Base-by-base conservation (phyloP, 768 basidiomycete genomes). In the Termitomyces sp. region DNA sequence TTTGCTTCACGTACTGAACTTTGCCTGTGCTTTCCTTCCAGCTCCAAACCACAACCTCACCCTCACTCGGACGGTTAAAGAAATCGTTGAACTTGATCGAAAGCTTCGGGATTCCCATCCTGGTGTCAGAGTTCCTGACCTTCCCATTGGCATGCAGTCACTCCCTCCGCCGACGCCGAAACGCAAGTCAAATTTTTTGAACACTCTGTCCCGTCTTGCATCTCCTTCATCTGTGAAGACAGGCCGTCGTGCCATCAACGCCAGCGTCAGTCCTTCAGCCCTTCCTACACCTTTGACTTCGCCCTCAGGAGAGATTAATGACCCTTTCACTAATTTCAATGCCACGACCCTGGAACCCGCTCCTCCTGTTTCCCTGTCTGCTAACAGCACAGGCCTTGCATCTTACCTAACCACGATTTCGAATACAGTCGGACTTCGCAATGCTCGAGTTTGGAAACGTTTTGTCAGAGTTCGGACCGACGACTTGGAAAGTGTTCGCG, bases 11-110 rank as follows among this genome's bases (percentile, higher is more conserved):
- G 51, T 61, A 61, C 60, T 65, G 64, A 68, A 61, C 58, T 68
- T 54, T 64, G 62, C 50, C 56, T 66, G 58, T 63, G 61, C 60
- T 66, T 65, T 58, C 61, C 66, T 44, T 53, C 36, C 75, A 92
- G 93, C 93, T 22, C 88, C 93, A 31, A 95, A 90, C 24, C 91
- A 94, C 74, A 91, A 93, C 76, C 80, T 94, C 52, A 95, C 93
- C 42, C 84, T 95, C 48, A 89, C 87, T 8, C 85, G 93, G 59
- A 86, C 86, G 58, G 82, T 84, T 49, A 78, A 80, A 63, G 93
- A 95, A 71, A 78, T 95, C 46, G 76, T 88, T 42, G 91, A 95
- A 63, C 81, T 94, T n/a, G 86, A 94, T 70, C 78, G 79, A 53
- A 93, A 91, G 76, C 84, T 95, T 58, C 83, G 81, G 54, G 88